Evolutionary conservation across 495 filamentous ascomycete genomes (phyloP).

Genomic region (Podospora pseudopauciseta): DNA sequence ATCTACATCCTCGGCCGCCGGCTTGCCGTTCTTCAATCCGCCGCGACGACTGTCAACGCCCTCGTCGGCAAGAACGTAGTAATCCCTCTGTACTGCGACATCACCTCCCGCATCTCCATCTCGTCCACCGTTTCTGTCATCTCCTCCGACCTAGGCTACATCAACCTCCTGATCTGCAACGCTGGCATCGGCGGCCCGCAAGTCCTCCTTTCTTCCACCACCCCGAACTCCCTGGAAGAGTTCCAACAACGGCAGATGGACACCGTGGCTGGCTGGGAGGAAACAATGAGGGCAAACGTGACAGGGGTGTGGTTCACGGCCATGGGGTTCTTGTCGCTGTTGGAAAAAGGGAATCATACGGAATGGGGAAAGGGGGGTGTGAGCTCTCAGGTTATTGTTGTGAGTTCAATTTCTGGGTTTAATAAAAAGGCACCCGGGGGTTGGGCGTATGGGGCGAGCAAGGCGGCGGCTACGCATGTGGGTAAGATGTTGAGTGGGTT

Average conservation of each 20-base stretch:
- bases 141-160: conserved; percentile 51
- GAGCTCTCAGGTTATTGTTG: conserved; percentile 59
- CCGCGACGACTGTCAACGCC: conserved; percentile 39
- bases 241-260: conserved; percentile 48
- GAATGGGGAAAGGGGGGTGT: conserved; percentile 17
- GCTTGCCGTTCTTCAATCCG: conserved; percentile 50
- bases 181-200: conserved; percentile 59
- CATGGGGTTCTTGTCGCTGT: conserved; percentile 59
- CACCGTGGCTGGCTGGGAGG: conserved; percentile 56
- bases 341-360: conserved; percentile 59
- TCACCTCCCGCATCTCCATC: conserved; percentile 61
- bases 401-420: conserved; percentile 59
- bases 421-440: conserved; percentile 54
- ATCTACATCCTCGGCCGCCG: conserved; percentile 74
- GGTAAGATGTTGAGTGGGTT: conserved; percentile 57
- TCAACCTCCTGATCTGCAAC: conserved; percentile 67
- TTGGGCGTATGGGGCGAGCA: conserved; percentile 59
- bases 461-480: conserved; percentile 61
- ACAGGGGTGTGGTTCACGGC: conserved; percentile 60
- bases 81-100: conserved; percentile 61
- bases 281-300: conserved; percentile 58
- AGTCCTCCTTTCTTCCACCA: conserved; percentile 17
- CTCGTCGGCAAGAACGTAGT: conserved; percentile 32
- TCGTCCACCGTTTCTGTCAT: conserved; percentile 50
- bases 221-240: conserved; percentile 16